Base-by-base conservation (phyloP, 352 stramenopile species). In the Aphanomyces stellatus region DNA sequence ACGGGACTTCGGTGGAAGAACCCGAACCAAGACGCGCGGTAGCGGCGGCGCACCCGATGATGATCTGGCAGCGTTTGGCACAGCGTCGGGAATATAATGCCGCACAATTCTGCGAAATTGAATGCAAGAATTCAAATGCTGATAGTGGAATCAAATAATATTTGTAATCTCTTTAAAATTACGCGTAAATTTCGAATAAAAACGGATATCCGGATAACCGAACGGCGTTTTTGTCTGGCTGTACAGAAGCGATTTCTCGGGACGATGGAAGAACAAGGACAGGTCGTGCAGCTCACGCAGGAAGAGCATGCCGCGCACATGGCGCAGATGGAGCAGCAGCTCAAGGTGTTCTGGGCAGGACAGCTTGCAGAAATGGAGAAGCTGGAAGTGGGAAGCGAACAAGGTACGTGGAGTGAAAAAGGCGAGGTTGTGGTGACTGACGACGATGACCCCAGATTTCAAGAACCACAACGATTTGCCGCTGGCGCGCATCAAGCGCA, bases 381-480 rank as follows among this genome's bases (percentile, higher is more conserved):
- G 71, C 76, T 98, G 28, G 87, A 96, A 75, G 90, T 96, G 22
- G 79, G 80, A 51, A 98, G 89, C 33, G 95, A 98, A 77, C 91
- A 98, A 81, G 96, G 85, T 92, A 66, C 55, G 40, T 30, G 19
- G 53, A 33, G n/a, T 60, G 37, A 17, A 43, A 43, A 17, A 17
- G 30, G 3, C 41, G 5, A 33, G 27, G 31, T 34, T 71, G 22
- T 31, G 35, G 15, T 22, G 7, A 22, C 53, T 34, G 11, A 46
- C 28, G 31, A 10, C 6, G 3, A 8, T 28, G n/a, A n/a, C n/a
- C 1, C 24, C 61, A 93, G 85, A 99, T 70, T 99, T 99, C 69
- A 99, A 99, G 82, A 99, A 98, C 72, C 96, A 99, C 86, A 99
- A 99, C 75, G 96, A 99, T 76, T 81, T 99, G 51, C 97, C 97